These are phyloP conservation scores for Corynespora cassiicola DNA, from an alignment of 2,329 filamentous ascomycete genomes.

Conservation along the genomic window DNA sequence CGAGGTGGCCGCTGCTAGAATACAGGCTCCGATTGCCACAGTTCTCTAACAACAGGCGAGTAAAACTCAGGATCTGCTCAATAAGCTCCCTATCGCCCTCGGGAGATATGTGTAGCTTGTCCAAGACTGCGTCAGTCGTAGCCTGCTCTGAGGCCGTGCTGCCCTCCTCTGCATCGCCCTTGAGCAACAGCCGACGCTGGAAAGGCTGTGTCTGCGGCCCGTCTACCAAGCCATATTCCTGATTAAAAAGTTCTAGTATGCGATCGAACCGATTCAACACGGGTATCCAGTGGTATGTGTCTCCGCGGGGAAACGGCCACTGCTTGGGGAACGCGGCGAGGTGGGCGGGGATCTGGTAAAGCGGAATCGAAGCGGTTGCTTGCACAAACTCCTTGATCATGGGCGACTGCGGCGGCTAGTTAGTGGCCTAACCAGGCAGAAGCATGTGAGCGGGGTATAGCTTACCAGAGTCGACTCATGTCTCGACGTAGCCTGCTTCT, in stretches of 20 bases:
- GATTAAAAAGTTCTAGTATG: constrained; percentile 81
- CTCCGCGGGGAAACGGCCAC: constrained; percentile 96
- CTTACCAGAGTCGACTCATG: constrained; percentile 61
- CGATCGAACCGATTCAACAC: constrained; percentile 92
- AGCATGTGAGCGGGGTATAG: constrained; percentile 5
- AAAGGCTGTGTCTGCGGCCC: constrained; percentile 85
- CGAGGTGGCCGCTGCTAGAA: constrained; percentile 88
- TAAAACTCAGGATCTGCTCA: constrained; percentile 83
- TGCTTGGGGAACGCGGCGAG: constrained; percentile 81
- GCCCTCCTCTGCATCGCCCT: constrained; percentile 59
- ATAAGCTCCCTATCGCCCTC: constrained; percentile 85
- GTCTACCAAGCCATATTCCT: constrained; percentile 78
- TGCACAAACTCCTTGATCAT: constrained; percentile 84
- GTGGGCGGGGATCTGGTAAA: constrained; percentile 78
- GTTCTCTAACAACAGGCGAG: constrained; percentile 85
- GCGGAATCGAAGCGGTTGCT: constrained; percentile 69
- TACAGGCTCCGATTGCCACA: constrained; percentile 98
- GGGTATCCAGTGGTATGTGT: constrained; percentile 98
- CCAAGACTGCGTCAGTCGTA: constrained; percentile 56
- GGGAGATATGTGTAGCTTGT: constrained; percentile 66
- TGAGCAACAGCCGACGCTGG: constrained; percentile 67
- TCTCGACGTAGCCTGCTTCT: constrained; percentile 61
- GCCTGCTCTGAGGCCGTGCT: constrained; percentile 25
- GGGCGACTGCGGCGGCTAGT: constrained; percentile 69
- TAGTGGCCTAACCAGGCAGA: not conserved